A percentile compares a stretch with the other conserved stretches of the same genome.
Evolutionary conservation across 2,329 filamentous ascomycete genomes (phyloP).

Genomic region (Blastomyces gilchristii): DNA sequence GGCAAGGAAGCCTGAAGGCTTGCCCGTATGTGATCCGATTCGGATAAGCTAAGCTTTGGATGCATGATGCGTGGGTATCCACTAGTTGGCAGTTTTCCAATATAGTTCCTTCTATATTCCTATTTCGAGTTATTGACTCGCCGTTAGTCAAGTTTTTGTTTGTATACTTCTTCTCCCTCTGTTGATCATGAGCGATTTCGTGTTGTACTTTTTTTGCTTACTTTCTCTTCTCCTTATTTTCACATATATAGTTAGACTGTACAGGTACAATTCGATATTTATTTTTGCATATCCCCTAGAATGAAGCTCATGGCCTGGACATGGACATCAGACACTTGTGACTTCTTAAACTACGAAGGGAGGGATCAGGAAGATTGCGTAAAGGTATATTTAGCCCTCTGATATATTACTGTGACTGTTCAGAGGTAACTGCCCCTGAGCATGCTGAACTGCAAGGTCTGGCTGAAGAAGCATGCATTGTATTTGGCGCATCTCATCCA

Average conservation of each 20-base stretch:
- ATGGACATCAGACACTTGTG: background rate
- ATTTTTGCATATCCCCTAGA: background rate
- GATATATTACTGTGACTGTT: no score
- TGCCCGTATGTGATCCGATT: constrained; percentile 4
- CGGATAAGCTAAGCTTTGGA: background rate
- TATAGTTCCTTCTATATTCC: background rate
- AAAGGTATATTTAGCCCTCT: no score
- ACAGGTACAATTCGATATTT: background rate
- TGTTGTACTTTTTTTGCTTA: background rate
- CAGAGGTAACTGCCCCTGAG: background rate
- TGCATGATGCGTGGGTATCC: background rate
- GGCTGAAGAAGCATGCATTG: background rate
- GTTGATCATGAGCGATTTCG: background rate
- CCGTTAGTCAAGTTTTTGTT: background rate
- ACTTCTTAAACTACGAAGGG: no score
- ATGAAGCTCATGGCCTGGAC: background rate
- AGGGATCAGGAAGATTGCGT: no score
- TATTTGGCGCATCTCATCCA: background rate
- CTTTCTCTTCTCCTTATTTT: background rate
- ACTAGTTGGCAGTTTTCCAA: background rate
- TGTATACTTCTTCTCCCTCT: background rate
- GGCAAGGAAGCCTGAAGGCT: background rate
- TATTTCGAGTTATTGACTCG: background rate
- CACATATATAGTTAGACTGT: background rate
- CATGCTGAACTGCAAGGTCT: background rate